Base-by-base conservation (phyloP, 495 filamentous ascomycete genomes). In the Podospora conica region DNA sequence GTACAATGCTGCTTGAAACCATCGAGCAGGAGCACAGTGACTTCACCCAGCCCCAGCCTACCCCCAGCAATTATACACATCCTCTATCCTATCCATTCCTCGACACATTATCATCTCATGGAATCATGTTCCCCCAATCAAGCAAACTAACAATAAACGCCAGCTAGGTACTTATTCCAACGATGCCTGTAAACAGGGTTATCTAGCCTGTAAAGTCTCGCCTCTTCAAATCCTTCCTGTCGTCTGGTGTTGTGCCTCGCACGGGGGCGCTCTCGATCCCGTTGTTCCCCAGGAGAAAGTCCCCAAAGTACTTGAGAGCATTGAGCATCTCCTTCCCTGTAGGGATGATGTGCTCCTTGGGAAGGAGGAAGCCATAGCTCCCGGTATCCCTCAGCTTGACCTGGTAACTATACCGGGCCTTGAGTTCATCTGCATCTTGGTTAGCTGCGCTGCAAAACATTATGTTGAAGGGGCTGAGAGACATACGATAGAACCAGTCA, bases 331-430 rank as follows among this genome's bases (percentile, higher is more conserved):
- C 95, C 76, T 91, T 86, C 3, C 95, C 95, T 0, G 92, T 94
- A 0, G 95, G 94, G 5, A 96, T 76, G 61, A 98, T 98, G 67
- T 96, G 83, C 64, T 93, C 89, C 33, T 85, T 87, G 0, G 95
- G 95, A 9, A 98, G 81, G 58, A 98, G 79, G 71, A 97, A 98
- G 0, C 95, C 95, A 74, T 98, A 97, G 76, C 73, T 95, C 3
- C 95, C 95, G 0, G 91, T 96, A 78, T 98, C 95, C 40, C 95
- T 84, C 23, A 98, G 81, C 76, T 97, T 98, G 75, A 98, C 90
- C 79, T 98, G 95, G 71, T 96, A 98, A 25, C 91, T 87, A 71
- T 90, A 95, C 33, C 81, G 85, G n/a, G 94, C 90, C 55, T 84
- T 79, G 29, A 97, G 76, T 69, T 95, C 89, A 64, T 95, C 74